These are phyloP conservation scores for Tylopilus cervinicoccineus DNA, from an alignment of 768 basidiomycete genomes.

Conservation along the genomic window DNA sequence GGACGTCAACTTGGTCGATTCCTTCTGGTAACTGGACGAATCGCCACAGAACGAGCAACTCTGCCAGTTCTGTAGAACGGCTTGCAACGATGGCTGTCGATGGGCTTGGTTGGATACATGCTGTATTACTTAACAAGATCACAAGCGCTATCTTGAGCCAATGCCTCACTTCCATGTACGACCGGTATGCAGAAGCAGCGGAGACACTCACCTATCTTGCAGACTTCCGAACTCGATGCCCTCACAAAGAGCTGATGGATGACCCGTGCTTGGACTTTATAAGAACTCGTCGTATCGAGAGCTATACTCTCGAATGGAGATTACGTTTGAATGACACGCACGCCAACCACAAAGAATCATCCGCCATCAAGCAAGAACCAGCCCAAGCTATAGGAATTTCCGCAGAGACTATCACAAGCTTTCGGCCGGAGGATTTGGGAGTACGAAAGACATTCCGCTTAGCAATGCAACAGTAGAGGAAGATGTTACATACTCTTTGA, in stretches of 20 bases:
- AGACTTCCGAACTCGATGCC: not conserved
- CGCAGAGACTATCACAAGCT: not conserved
- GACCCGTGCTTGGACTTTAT: not conserved
- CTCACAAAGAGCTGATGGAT: not conserved
- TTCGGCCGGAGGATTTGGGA: conserved; percentile 1
- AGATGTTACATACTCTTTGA: conserved; percentile 9
- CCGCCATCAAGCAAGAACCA: conserved; percentile 7
- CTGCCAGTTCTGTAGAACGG: not conserved
- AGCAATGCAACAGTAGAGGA: conserved; percentile 4
- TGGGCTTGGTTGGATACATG: not conserved
- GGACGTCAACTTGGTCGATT: not conserved
- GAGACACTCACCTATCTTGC: not conserved
- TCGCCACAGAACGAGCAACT: not conserved
- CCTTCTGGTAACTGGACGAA: not conserved
- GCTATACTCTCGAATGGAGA: conserved; percentile 7
- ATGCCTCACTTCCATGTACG: not conserved
- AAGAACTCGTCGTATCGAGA: conserved; percentile 6
- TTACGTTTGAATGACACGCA: conserved; percentile 3
- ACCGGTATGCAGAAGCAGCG: not conserved
- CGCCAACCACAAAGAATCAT: conserved; percentile 9
- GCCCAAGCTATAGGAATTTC: conserved; percentile 4
- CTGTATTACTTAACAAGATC: not conserved
- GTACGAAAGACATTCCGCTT: conserved; percentile 9
- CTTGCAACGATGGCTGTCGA: not conserved
- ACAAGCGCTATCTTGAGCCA: no score